phyloP scores from a whole-genome alignment of 2,329 filamentous ascomycete species.

The Xylaria sp. region DNA sequence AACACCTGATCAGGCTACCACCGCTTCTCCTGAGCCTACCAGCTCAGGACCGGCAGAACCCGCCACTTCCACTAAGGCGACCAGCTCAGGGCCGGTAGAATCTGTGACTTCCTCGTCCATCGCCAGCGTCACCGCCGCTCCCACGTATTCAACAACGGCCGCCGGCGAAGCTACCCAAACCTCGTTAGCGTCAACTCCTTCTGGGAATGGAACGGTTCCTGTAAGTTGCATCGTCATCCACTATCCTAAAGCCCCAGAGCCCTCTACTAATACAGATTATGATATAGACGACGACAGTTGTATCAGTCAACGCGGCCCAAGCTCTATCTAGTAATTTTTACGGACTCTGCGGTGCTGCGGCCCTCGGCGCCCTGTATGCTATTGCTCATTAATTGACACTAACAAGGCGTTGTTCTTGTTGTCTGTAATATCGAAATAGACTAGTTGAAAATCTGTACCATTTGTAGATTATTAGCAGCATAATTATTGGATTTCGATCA shows the following conservation, averaged over 20 bases:
- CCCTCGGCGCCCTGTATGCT: background rate
- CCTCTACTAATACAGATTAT: slow-evolving; percentile 1
- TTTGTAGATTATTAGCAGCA: too few species aligned
- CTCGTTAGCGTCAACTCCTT: background rate
- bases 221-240: background rate
- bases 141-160: background rate
- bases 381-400: background rate
- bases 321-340: background rate
- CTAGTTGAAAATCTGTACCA: background rate
- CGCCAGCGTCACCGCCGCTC: background rate
- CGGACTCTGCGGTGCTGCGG: background rate
- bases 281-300: slow-evolving; percentile 1
- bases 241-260: too few species aligned
- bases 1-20: too few species aligned
- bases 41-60: too few species aligned
- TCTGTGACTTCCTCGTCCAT: background rate
- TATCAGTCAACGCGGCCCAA: background rate
- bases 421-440: background rate
- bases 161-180: background rate
- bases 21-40: too few species aligned
- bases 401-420: background rate
- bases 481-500: too few species aligned
- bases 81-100: background rate
- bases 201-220: background rate
- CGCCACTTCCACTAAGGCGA: background rate